These are phyloP conservation scores for Akanthomyces muscarius DNA, from an alignment of 2,329 filamentous ascomycete genomes.

Conservation along the genomic window DNA sequence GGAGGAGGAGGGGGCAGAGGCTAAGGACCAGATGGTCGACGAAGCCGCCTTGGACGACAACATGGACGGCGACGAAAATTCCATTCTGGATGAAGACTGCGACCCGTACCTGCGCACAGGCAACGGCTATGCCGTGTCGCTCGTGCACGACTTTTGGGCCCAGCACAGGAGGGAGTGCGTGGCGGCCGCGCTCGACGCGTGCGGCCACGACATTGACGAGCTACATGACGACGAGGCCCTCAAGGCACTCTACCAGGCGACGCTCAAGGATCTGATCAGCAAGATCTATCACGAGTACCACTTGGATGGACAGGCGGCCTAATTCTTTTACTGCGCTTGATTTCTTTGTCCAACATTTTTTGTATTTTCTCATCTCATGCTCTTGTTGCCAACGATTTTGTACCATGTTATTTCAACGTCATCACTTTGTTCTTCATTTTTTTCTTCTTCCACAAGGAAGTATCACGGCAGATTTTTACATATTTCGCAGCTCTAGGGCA, in stretches of 20 bases:
- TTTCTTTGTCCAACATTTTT: background rate
- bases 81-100: background rate
- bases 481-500: background rate
- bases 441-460: background rate
- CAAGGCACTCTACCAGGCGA: background rate
- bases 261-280: background rate
- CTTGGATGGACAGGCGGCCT: background rate
- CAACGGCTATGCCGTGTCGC: constrained; percentile 1
- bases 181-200: background rate
- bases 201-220: constrained; percentile 22
- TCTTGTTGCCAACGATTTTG: background rate
- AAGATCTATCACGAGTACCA: background rate
- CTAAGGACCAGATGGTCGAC: too few relatives aligned
- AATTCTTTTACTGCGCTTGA: background rate
- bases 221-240: constrained; percentile 21
- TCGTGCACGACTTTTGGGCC: constrained; percentile 1
- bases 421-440: background rate
- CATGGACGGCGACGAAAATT: too few relatives aligned
- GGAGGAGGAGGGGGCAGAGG: too few relatives aligned
- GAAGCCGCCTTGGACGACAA: too few relatives aligned
- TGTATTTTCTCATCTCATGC: background rate
- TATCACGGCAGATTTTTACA: background rate
- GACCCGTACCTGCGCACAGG: constrained; percentile 1
- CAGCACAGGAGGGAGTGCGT: background rate
- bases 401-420: background rate